Base-by-base conservation (phyloP, 2,329 filamentous ascomycete species). In the Cercospora brassicicola region DNA sequence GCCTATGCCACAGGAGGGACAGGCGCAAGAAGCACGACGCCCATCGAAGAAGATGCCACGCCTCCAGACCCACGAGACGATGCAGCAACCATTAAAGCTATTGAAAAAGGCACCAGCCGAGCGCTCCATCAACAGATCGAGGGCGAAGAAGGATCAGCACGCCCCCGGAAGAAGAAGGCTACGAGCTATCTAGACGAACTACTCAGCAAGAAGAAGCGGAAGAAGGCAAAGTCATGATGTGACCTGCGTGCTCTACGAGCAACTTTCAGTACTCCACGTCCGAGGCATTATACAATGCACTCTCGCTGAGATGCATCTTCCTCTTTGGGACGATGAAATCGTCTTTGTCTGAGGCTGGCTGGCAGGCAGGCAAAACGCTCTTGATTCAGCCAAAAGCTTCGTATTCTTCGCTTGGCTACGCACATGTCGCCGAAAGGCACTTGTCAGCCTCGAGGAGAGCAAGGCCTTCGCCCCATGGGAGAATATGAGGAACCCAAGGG, bases 111-210 rank as follows among this genome's bases (percentile, higher is more conserved):
- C 4, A 62, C 26, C 3, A 59, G 51, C 11, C 57, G 64, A 26
- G 63, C 30, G 1, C 23, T 57, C 33, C 57, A 68, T 30, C 56
- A 53, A 39, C 51, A 60, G 18, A 60, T 23, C 10, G 51, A 30
- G 20, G 63, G 23, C 57, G 71, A 59, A 65, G 72, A 23, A 62
- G 70, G 61, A 26, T 60, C 57, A 28, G 57, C 60, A 30, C 64
- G 48, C 42, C 62, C 65, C 36, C 67, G 65, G 62, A 70, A 69
- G 69, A 72, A 62, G 64, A 70, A 63, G 59, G 67, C 60, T 9
- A 78, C 76, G 59, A 71, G 67, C 62, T 88, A 85, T 73, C 77
- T 88, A 33, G 86, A 88, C 73, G 84, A 88, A 70, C 75, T 88
- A 15, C 75, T 84, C 71, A 87, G 86, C 78, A 84, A 83, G 73